These are phyloP conservation scores for Pleoardoris graminearum DNA, from an alignment of 2,329 filamentous ascomycete genomes.

Conservation along the genomic window DNA sequence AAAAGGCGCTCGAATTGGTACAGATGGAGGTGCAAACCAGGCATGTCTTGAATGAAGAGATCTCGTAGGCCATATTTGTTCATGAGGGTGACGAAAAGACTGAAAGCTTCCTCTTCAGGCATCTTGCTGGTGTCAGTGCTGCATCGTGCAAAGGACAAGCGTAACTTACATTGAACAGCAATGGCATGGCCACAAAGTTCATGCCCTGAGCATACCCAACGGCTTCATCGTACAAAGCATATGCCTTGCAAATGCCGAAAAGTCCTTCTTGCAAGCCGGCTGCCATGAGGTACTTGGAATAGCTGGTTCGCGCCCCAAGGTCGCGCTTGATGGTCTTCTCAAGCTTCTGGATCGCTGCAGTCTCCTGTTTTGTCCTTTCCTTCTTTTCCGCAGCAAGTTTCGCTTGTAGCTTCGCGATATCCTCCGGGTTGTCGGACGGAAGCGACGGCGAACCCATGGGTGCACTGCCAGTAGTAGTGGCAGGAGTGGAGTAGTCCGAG, in stretches of 20 bases:
- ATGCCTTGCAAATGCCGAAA: constrained; percentile 96
- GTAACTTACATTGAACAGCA: constrained; percentile 81
- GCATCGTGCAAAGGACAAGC: constrained; percentile 63
- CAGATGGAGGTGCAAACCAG: constrained; percentile 86
- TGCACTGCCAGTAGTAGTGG: constrained; percentile 54
- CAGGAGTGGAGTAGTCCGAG: constrained; percentile 71
- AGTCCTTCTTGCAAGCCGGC: constrained; percentile 90
- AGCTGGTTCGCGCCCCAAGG: constrained; percentile 89
- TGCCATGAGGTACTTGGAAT: constrained; percentile 91
- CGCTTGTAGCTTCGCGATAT: constrained; percentile 66
- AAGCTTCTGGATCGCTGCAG: constrained; percentile 72
- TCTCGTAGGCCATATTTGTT: constrained; percentile 93
- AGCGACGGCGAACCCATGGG: constrained; percentile 55
- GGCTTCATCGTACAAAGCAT: constrained; percentile 89
- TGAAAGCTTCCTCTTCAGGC: constrained; percentile 97
- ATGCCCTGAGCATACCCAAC: constrained; percentile 98
- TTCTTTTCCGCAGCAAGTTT: constrained; percentile 69
- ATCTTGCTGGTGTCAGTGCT: constrained; percentile 65
- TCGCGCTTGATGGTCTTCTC: constrained; percentile 93
- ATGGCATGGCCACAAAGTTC: constrained; percentile 97
- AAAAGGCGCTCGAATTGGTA: constrained; percentile 94
- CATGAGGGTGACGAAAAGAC: constrained; percentile 90
- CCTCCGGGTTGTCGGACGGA: constrained; percentile 62
- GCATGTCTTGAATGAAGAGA: constrained; percentile 94
- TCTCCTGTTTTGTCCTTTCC: constrained; percentile 78